Percentiles rank a stretch among this genome's conserved stretches.
Evolutionary conservation across 495 filamentous ascomycete species (phyloP).

Genomic region (Collariella sp.): DNA sequence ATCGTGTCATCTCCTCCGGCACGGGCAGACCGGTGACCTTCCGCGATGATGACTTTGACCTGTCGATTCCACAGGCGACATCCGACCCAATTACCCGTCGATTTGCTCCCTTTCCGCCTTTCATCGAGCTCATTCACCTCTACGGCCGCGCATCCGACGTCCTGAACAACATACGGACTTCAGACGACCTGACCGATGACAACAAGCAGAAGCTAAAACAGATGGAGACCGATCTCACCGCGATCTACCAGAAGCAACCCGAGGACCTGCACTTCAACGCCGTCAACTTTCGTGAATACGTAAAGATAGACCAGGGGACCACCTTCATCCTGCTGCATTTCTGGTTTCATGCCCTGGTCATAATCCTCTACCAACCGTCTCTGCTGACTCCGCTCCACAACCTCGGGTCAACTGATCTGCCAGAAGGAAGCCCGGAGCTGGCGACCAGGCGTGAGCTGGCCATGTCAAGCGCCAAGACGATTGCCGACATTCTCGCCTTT

Average conservation of each 20-base stretch:
- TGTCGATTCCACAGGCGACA: constrained; percentile 57
- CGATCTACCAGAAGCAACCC: constrained; percentile 69
- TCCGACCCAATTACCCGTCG: constrained; percentile 52
- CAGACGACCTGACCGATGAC: constrained; percentile 62
- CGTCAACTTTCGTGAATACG: constrained; percentile 67
- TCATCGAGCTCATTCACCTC: constrained; percentile 74
- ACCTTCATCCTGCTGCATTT: constrained; percentile 84
- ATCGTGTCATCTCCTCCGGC: constrained; percentile 75
- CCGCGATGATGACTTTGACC: constrained; percentile 71
- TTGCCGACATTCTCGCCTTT: constrained; percentile 74
- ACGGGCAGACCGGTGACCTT: constrained; percentile 74
- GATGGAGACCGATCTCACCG: constrained; percentile 70
- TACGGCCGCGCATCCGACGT: constrained; percentile 76
- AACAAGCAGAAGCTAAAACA: constrained; percentile 57
- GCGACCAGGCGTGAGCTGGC: constrained; percentile 71
- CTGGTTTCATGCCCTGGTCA: constrained; percentile 84
- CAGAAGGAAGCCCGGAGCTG: constrained; percentile 66
- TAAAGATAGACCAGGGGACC: constrained; percentile 65
- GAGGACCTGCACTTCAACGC: constrained; percentile 68
- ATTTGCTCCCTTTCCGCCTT: constrained; percentile 67
- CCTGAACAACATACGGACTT: constrained; percentile 71
- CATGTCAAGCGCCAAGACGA: constrained; percentile 83
- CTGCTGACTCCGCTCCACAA: constrained; percentile 69
- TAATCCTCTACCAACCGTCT: constrained; percentile 74
- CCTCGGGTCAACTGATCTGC: constrained; percentile 50